Evolutionary conservation across 179 eudicot species (phyloP).

Genomic region (Silene vulgaris): DNA sequence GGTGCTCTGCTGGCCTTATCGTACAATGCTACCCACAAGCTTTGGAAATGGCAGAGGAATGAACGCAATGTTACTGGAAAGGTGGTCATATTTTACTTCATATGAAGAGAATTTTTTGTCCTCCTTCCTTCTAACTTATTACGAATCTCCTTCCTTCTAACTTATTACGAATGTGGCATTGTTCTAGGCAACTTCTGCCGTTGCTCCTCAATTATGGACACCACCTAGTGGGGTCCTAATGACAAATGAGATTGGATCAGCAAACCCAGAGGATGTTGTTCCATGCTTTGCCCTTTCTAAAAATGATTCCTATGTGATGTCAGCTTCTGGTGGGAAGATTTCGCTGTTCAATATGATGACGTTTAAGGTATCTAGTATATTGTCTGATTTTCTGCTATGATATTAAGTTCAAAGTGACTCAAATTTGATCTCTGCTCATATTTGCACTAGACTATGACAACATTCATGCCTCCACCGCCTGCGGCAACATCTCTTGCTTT

Average conservation of each 20-base stretch:
- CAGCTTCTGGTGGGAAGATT: slow-evolving; percentile 42
- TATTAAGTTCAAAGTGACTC: neutral
- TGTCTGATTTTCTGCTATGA: neutral
- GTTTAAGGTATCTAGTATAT: slow-evolving; percentile 26
- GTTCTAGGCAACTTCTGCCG: slow-evolving; percentile 30
- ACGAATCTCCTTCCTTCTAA: neutral
- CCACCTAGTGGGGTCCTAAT: slow-evolving; percentile 37
- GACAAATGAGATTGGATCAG: slow-evolving; percentile 42
- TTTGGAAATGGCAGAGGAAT: slow-evolving; percentile 62
- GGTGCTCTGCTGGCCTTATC: slow-evolving; percentile 53
- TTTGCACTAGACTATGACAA: slow-evolving; percentile 36
- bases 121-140: neutral
- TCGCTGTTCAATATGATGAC: slow-evolving; percentile 41
- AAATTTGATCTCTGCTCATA: slow-evolving; percentile 1
- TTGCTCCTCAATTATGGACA: slow-evolving; percentile 36
- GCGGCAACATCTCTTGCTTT: slow-evolving; percentile 44
- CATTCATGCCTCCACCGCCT: slow-evolving; percentile 44
- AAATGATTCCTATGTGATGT: slow-evolving; percentile 45
- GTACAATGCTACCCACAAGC: slow-evolving; percentile 60
- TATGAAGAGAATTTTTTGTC: neutral
- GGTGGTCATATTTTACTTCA: slow-evolving; percentile 30
- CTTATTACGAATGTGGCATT: neutral
- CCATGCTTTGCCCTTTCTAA: slow-evolving; percentile 48
- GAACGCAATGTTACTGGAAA: slow-evolving; percentile 43
- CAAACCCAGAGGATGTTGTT: slow-evolving; percentile 42